phyloP scores from a whole-genome alignment of 345 rosid species.

The Arabis hirsuta region DNA sequence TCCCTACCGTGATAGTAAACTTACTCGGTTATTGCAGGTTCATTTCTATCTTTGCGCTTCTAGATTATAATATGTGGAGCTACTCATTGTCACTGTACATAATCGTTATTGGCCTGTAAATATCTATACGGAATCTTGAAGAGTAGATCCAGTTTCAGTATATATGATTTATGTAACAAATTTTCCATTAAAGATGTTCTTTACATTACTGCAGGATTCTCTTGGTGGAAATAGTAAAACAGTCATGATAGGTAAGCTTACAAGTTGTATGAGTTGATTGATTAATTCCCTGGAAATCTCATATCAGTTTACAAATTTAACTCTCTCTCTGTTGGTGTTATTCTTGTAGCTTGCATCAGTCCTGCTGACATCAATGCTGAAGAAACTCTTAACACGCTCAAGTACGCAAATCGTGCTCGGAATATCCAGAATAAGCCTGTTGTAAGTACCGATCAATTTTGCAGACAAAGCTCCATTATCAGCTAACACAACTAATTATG shows the following conservation, averaged over 20 bases:
- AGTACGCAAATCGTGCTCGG: slow-evolving; percentile 89
- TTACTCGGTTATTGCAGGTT: slow-evolving; percentile 84
- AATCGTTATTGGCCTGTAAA: slow-evolving; percentile 14
- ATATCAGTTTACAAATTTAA: neutral
- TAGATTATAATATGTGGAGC: slow-evolving; percentile 16
- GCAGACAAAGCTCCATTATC: neutral
- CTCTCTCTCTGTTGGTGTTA: neutral
- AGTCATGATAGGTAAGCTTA: slow-evolving; percentile 71
- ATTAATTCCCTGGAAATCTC: neutral
- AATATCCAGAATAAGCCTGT: slow-evolving; percentile 84
- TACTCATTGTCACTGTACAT: neutral
- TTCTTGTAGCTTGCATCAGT: slow-evolving; percentile 72
- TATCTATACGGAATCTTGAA: slow-evolving; percentile 11
- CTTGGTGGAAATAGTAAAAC: slow-evolving; percentile 91
- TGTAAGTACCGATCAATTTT: slow-evolving; percentile 51
- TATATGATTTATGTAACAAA: slow-evolving; percentile 9
- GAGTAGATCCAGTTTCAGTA: slow-evolving; percentile 1
- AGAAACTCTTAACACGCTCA: slow-evolving; percentile 78
- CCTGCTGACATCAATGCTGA: slow-evolving; percentile 88
- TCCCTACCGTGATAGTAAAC: slow-evolving; percentile 87
- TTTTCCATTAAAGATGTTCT: neutral
- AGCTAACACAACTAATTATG: neutral
- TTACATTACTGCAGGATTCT: slow-evolving; percentile 62
- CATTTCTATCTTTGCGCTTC: slow-evolving; percentile 33
- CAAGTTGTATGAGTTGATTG: neutral